Conservation (phyloP, 139 green algal species). For the Limnomonas spitsbergensis region DNA sequence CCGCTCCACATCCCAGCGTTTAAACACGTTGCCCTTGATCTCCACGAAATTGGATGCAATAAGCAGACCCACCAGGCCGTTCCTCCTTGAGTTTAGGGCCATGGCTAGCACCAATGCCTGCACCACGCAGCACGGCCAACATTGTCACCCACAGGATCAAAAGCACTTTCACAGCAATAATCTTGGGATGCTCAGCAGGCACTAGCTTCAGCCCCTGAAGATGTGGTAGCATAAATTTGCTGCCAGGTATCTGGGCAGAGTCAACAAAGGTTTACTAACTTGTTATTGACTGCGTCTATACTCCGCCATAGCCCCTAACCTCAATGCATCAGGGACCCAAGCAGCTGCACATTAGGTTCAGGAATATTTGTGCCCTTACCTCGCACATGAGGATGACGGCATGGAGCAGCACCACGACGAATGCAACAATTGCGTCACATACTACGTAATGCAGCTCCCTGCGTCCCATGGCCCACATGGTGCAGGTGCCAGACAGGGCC, state of each 20-base stretch:
- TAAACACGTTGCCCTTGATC: conserved; percentile 72
- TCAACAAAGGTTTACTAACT: too few species aligned
- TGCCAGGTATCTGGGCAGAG: too few species aligned
- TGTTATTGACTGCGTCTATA: too few species aligned
- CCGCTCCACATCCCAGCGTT: conserved; percentile 43
- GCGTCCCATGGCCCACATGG: conserved; percentile 20
- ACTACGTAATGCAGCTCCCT: conserved; percentile 35
- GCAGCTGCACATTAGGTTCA: too few species aligned
- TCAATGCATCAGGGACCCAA: too few species aligned
- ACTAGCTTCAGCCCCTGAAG: too few species aligned
- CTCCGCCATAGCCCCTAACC: too few species aligned
- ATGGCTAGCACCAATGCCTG: conserved; percentile 77
- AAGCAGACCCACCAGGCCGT: conserved; percentile 77
- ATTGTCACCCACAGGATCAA: too few species aligned
- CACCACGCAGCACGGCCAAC: neutral
- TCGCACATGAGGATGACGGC: conserved; percentile 67
- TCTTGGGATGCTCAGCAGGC: too few species aligned
- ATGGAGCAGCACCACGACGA: conserved; percentile 53
- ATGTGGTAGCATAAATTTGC: too few species aligned
- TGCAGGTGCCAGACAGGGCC: conserved; percentile 75
- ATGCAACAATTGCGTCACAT: conserved; percentile 53
- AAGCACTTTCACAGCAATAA: too few species aligned
- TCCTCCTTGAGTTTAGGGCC: conserved; percentile 75
- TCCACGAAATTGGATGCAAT: conserved; percentile 90
- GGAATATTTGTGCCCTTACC: too few species aligned